Evolutionary conservation across 306 rosid species (phyloP), one percentile per base, ranked within the genome.

Genomic region (Inga oerstediana): DNA sequence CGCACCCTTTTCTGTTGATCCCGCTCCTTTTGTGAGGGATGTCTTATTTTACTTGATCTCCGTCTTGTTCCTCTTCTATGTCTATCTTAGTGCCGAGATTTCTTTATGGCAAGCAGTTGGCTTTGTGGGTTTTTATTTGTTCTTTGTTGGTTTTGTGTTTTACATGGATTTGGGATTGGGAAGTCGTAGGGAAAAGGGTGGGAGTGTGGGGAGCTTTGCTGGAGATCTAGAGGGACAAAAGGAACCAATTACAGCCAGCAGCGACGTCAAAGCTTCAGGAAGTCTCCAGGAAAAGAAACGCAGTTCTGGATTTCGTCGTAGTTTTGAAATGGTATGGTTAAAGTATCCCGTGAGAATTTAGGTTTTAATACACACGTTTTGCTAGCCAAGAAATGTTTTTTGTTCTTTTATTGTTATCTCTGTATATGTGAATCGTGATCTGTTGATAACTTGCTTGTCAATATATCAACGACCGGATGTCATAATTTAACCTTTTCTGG

Each of bases 81-180:
- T 93, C 44, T 93, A 93, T 76, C 93, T 95, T 7, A 92, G 91
- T 72, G 98, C 99, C 7, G 97, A 93, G 97, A 95, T 95, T 81
- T 95, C 85, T 78, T 84, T 96, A 3, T 96, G 99, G 99, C 99
- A 96, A 79, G 99, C 99, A 0, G 39, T 89, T 76, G 98, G 92
- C 61, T 92, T 96, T 59, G 97, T 96, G 19, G 92, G 79, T 67
- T 96, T 96, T 56, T 93, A 96, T 81, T 59, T 92, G 30, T 93
- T 93, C 68, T 96, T 96, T 69, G 98, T 96, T 39, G 97, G 91
- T 30, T 78, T 96, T 41, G 99, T 96, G 89, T 93, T 96, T 80
- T 93, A 93, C 82, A 96, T 96, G 99, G 99, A 96, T 83, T 84
- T 88, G 54, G 94, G 99, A 27, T 74, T 90, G 66, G 85, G 61